Conservation (phyloP, 2,329 filamentous ascomycete species). For the Fusarium sp. region DNA sequence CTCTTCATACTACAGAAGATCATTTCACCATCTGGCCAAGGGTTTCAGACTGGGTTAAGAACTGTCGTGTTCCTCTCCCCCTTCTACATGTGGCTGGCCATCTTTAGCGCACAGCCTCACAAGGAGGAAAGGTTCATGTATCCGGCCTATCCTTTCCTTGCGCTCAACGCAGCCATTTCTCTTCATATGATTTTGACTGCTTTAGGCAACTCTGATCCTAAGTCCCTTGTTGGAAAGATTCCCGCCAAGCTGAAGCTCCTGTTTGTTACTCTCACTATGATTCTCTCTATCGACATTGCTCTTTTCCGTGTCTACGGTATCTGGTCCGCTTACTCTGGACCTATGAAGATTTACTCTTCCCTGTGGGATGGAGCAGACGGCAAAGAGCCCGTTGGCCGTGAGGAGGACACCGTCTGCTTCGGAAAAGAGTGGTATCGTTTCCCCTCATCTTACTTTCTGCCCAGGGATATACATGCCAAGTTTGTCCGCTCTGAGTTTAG, state of each 20-base stretch:
- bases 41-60: slow-evolving; percentile 75
- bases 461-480: slow-evolving; percentile 82
- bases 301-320: slow-evolving; percentile 79
- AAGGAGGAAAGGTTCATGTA: slow-evolving; percentile 99
- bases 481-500: slow-evolving; percentile 92
- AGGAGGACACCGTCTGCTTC: slow-evolving; percentile 81
- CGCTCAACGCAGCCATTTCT: slow-evolving; percentile 86
- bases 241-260: slow-evolving; percentile 78
- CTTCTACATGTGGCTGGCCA: slow-evolving; percentile 93
- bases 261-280: slow-evolving; percentile 66
- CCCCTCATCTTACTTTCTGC: slow-evolving; percentile 90
- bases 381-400: slow-evolving; percentile 59
- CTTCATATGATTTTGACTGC: slow-evolving; percentile 82
- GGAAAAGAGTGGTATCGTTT: slow-evolving; percentile 99
- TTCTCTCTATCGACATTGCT: slow-evolving; percentile 72
- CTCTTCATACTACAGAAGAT: slow-evolving; percentile 79
- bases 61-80: slow-evolving; percentile 82
- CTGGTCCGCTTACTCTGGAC: slow-evolving; percentile 84
- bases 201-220: slow-evolving; percentile 75
- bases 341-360: slow-evolving; percentile 74
- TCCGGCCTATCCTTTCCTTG: slow-evolving; percentile 89
- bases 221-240: slow-evolving; percentile 74
- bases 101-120: slow-evolving; percentile 92
- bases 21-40: slow-evolving; percentile 67
- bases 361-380: slow-evolving; percentile 65